A percentile compares a stretch with the other conserved stretches of the same genome.
phyloP scores from a whole-genome alignment of 2,329 filamentous ascomycete species.

The Sclerotinia sclerotiorum region DNA sequence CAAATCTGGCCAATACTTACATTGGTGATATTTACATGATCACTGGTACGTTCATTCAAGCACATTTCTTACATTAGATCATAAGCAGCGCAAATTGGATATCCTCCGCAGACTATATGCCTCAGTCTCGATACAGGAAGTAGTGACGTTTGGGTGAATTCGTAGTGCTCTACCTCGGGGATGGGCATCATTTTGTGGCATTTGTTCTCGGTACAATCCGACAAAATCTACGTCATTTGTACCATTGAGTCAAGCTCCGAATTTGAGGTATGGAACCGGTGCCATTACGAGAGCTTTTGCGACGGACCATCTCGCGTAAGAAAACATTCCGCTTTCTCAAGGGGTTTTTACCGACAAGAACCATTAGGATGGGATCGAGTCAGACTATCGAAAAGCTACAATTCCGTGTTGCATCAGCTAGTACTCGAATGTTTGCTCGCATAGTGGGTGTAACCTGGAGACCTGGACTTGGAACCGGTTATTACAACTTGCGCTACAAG shows the following conservation, averaged over 20 bases:
- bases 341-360: background rate
- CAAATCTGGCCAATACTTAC: conserved; percentile 13
- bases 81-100: conserved; percentile 20
- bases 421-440: conserved; percentile 18
- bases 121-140: conserved; percentile 19
- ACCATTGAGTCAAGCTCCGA: background rate
- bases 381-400: conserved; percentile 19
- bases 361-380: conserved; percentile 9
- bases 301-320: conserved; percentile 18
- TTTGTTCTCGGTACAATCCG: conserved; percentile 11
- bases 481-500: conserved; percentile 27
- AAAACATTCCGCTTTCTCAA: background rate
- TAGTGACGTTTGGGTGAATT: conserved; percentile 23
- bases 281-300: conserved; percentile 15
- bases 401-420: conserved; percentile 22
- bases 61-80: background rate
- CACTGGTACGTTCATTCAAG: background rate
- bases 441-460: conserved; percentile 26
- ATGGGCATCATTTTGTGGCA: conserved; percentile 16
- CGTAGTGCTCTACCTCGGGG: conserved; percentile 21
- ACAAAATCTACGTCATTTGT: conserved; percentile 9
- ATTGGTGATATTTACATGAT: conserved; percentile 22
- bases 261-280: conserved; percentile 17
- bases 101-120: conserved; percentile 11
- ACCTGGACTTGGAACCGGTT: conserved; percentile 22